phyloP scores from a whole-genome alignment of 2,329 filamentous ascomycete species.

The Blastomyces gilchristii region DNA sequence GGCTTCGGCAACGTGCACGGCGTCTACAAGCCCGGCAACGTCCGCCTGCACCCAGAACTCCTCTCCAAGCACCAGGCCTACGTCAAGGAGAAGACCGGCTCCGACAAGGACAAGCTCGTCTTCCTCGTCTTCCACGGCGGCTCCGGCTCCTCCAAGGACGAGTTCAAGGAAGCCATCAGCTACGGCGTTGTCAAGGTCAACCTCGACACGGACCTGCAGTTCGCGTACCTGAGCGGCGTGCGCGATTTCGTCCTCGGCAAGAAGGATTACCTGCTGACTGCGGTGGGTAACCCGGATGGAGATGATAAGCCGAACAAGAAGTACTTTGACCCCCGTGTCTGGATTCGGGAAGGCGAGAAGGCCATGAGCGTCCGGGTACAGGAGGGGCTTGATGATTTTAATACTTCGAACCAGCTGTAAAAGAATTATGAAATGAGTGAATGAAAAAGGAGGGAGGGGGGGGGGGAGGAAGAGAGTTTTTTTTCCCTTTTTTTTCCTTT shows the following conservation, averaged over 20 bases:
- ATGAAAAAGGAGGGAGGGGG: no score
- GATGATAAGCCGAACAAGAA: slow-evolving; percentile 99
- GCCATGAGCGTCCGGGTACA: slow-evolving; percentile 76
- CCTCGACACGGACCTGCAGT: slow-evolving; percentile 96
- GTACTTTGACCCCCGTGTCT: slow-evolving; percentile 79
- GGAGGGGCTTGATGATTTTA: slow-evolving; percentile 84
- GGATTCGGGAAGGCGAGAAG: slow-evolving; percentile 91
- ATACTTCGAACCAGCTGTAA: slow-evolving; percentile 64
- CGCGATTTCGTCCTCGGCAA: slow-evolving; percentile 90
- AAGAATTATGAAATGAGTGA: no score
- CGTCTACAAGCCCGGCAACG: slow-evolving; percentile 97
- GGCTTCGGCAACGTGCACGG: slow-evolving; percentile 99
- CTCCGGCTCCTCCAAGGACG: slow-evolving; percentile 79
- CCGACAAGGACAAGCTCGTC: slow-evolving; percentile 76
- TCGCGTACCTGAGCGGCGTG: slow-evolving; percentile 83
- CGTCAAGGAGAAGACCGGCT: slow-evolving; percentile 68
- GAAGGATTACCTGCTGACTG: slow-evolving; percentile 81
- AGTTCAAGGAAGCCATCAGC: slow-evolving; percentile 79
- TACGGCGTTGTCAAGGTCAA: slow-evolving; percentile 99
- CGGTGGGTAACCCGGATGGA: slow-evolving; percentile 92
- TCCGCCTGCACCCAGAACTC: slow-evolving; percentile 91
- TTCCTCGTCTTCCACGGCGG: slow-evolving; percentile 99
- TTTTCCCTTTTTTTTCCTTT: no score
- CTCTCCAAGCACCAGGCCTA: slow-evolving; percentile 93
- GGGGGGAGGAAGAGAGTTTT: no score